A percentile compares a stretch with the other conserved stretches of the same genome.
Conservation (phyloP, 768 basidiomycete genomes). For the Termitomyces sp. region DNA sequence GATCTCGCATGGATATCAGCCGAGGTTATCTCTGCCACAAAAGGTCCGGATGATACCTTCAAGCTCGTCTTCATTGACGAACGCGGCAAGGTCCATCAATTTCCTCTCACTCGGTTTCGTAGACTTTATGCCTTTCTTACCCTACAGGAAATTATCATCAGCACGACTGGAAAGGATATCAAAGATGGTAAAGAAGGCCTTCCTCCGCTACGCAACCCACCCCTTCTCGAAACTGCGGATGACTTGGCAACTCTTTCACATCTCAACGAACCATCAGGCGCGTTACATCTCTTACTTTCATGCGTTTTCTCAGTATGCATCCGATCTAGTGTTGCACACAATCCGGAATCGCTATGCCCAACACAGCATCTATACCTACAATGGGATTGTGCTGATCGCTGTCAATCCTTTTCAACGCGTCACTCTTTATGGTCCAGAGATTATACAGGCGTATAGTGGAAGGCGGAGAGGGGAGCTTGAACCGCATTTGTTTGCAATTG, state of each 20-base stretch:
- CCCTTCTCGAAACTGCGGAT: conserved; percentile 92
- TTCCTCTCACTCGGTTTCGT: conserved; percentile 12
- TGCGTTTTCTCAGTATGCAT: background rate
- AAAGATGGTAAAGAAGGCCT: conserved; percentile 74
- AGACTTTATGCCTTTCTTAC: conserved; percentile 6
- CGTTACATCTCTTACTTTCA: conserved; percentile 13
- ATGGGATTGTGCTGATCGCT: conserved; percentile 97
- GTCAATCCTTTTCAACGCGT: conserved; percentile 99
- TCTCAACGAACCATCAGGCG: conserved; percentile 96
- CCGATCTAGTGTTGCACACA: conserved; percentile 77
- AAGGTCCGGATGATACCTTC: conserved; percentile 66
- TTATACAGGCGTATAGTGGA: conserved; percentile 95
- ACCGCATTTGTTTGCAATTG: conserved; percentile 97
- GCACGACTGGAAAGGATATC: conserved; percentile 76
- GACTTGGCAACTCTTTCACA: conserved; percentile 97
- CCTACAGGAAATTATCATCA: conserved; percentile 68
- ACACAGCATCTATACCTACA: conserved; percentile 98
- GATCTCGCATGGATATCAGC: conserved; percentile 93
- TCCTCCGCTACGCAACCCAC: conserved; percentile 95
- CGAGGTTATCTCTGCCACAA: conserved; percentile 65
- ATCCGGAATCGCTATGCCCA: conserved; percentile 96
- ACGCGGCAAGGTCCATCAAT: conserved; percentile 71
- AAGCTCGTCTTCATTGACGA: conserved; percentile 86
- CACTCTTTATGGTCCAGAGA: conserved; percentile 93
- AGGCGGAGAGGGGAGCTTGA: conserved; percentile 91